phyloP scores from a whole-genome alignment of 179 eudicot species.

The Monotropa hypopitys region DNA sequence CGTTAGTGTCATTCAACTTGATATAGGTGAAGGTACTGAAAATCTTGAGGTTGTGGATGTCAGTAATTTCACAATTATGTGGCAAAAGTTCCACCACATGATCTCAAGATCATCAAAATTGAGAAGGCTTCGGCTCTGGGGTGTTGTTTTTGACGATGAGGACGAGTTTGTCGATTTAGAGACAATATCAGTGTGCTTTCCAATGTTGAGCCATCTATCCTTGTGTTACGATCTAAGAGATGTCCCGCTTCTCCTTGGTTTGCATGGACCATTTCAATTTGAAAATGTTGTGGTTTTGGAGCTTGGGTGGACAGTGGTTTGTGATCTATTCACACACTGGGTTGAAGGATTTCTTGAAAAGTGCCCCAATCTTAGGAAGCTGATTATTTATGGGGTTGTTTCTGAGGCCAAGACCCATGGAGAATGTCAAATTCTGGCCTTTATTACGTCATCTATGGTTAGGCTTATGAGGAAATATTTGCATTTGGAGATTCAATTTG shows the following conservation, averaged over 20 bases:
- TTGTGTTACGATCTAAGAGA: slow-evolving; percentile 43
- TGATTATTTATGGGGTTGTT: slow-evolving; percentile 54
- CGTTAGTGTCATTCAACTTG: slow-evolving; percentile 72
- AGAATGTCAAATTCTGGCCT: slow-evolving; percentile 63
- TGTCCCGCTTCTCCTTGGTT: slow-evolving; percentile 34
- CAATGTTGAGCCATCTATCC: slow-evolving; percentile 40
- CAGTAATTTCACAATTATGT: slow-evolving; percentile 67
- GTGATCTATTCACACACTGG: slow-evolving; percentile 45
- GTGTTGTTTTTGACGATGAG: slow-evolving; percentile 69
- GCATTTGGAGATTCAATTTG: slow-evolving; percentile 67
- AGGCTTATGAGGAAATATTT: slow-evolving; percentile 64
- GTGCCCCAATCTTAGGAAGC: slow-evolving; percentile 56
- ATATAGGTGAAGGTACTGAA: slow-evolving; percentile 57
- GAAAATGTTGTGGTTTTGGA: slow-evolving; percentile 46
- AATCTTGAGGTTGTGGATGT: slow-evolving; percentile 66
- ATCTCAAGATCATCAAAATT: slow-evolving; percentile 51
- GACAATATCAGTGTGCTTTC: slow-evolving; percentile 52
- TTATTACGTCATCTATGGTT: slow-evolving; percentile 66
- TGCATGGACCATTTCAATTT: slow-evolving; percentile 35
- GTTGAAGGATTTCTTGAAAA: slow-evolving; percentile 42
- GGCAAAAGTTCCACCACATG: slow-evolving; percentile 68
- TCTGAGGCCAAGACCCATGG: slow-evolving; percentile 63
- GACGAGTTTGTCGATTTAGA: slow-evolving; percentile 73
- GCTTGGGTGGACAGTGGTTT: slow-evolving; percentile 60
- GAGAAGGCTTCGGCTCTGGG: slow-evolving; percentile 69